These are phyloP conservation scores for Plasmodium blacklocki DNA, from an alignment of 169 alveolate genomes.

Conservation along the genomic window DNA sequence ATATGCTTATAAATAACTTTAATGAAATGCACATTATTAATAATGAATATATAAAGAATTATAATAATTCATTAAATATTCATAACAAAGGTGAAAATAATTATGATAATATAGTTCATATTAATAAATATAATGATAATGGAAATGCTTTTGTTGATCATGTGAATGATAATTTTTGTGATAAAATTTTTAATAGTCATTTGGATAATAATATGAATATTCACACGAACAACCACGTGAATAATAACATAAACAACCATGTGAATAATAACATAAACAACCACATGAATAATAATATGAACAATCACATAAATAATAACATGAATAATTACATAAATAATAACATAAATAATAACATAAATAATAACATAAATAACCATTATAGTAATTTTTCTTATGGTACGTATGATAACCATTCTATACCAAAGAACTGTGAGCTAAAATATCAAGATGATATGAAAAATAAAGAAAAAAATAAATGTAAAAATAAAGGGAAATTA, in stretches of 20 bases:
- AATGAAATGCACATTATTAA: constrained; percentile 37
- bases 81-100: background rate
- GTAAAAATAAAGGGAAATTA: constrained; percentile 45
- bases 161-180: too few species aligned
- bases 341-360: too few species aligned
- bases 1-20: constrained; percentile 34
- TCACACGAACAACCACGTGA: too few species aligned
- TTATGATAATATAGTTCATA: constrained; percentile 8
- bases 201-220: too few species aligned
- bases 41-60: constrained; percentile 10
- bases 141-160: background rate
- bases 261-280: constrained; percentile 5
- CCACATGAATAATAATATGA: background rate
- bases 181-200: too few species aligned
- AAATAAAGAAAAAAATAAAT: constrained; percentile 43
- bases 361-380: too few species aligned
- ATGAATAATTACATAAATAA: too few species aligned
- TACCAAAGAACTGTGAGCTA: constrained; percentile 1
- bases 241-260: background rate
- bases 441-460: constrained; percentile 35
- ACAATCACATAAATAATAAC: too few species aligned
- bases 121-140: background rate
- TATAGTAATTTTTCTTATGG: too few species aligned
- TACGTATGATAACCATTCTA: background rate
- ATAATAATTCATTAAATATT: too few species aligned